Evolutionary conservation across 192 early-diverging fungal species (phyloP).

Genomic region (Mortierella antarctica): DNA sequence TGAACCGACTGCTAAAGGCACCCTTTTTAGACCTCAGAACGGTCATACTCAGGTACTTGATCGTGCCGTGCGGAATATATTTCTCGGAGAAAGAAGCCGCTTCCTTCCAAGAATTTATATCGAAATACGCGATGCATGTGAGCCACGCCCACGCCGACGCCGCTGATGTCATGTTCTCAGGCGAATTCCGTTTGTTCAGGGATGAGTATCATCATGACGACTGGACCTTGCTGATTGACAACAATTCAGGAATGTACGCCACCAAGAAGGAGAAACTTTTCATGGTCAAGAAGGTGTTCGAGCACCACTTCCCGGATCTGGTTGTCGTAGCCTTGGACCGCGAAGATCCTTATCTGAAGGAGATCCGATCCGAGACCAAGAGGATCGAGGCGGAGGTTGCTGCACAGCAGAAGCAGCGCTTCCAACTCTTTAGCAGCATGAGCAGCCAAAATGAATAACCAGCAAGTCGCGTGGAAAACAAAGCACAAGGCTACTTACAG

Average conservation of each 20-base stretch:
- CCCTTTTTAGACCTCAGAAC: constrained; percentile 27
- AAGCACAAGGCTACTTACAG: too few relatives aligned
- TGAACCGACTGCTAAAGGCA: constrained; percentile 19
- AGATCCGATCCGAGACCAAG: constrained; percentile 42
- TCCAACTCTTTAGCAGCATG: constrained; percentile 30
- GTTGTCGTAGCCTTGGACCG: constrained; percentile 29
- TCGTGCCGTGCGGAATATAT: constrained; percentile 44
- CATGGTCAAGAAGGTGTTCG: constrained; percentile 31
- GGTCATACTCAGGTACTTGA: constrained; percentile 37
- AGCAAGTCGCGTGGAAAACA: too few relatives aligned
- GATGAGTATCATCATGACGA: constrained; percentile 20
- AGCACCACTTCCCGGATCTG: constrained; percentile 34
- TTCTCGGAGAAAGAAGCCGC: constrained; percentile 46
- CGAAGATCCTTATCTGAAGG: constrained; percentile 34
- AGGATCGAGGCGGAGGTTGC: constrained; percentile 16
- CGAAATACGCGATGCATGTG: constrained; percentile 51
- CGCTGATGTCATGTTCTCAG: constrained; percentile 39
- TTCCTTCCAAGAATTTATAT: constrained; percentile 52
- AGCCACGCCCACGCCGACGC: too few relatives aligned
- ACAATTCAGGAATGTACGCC: constrained; percentile 47
- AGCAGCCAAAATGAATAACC: not conserved
- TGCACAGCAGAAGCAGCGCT: constrained; percentile 25
- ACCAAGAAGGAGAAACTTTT: constrained; percentile 31
- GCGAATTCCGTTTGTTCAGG: constrained; percentile 43
- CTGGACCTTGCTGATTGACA: constrained; percentile 48